Evolutionary conservation across 148 eudicot genomes (phyloP).

Genomic region (Silene conica): DNA sequence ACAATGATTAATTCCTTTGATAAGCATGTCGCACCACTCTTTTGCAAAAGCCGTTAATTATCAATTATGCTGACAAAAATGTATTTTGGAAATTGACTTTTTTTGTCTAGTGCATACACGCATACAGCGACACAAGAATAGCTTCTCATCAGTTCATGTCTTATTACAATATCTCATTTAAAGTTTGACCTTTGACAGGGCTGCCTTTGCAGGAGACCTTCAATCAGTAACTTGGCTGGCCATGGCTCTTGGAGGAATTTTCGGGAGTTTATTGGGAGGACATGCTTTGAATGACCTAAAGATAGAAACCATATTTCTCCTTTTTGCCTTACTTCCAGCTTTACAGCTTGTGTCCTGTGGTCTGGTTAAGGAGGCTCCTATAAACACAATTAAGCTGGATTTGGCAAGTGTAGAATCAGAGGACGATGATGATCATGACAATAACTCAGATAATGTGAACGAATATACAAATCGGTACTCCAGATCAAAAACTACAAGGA

Average conservation of each 20-base stretch:
- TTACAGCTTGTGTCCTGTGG: slow-evolving; percentile 79
- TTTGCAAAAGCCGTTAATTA: not conserved
- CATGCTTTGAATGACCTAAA: slow-evolving; percentile 55
- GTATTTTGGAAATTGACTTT: not conserved
- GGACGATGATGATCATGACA: slow-evolving; percentile 32
- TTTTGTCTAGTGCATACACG: not conserved
- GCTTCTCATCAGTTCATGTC: not conserved
- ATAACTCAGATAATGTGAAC: slow-evolving; percentile 27
- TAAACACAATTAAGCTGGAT: slow-evolving; percentile 27
- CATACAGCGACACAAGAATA: not conserved
- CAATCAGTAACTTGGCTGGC: slow-evolving; percentile 92
- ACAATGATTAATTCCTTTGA: not conserved
- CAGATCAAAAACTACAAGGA: slow-evolving; percentile 37
- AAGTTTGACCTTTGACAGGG: slow-evolving; percentile 43
- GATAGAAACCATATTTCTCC: slow-evolving; percentile 61
- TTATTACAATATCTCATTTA: slow-evolving; percentile 1
- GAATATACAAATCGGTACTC: slow-evolving; percentile 33
- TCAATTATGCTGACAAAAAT: not conserved
- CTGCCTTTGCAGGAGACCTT: slow-evolving; percentile 91
- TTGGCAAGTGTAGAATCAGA: slow-evolving; percentile 29
- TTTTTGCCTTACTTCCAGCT: slow-evolving; percentile 71
- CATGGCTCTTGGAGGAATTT: slow-evolving; percentile 96
- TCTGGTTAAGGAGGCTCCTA: slow-evolving; percentile 59
- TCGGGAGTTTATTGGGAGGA: slow-evolving; percentile 89
- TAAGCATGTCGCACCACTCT: not conserved